phyloP scores from a whole-genome alignment of 306 rosid genomes.

The Delonix regia region DNA sequence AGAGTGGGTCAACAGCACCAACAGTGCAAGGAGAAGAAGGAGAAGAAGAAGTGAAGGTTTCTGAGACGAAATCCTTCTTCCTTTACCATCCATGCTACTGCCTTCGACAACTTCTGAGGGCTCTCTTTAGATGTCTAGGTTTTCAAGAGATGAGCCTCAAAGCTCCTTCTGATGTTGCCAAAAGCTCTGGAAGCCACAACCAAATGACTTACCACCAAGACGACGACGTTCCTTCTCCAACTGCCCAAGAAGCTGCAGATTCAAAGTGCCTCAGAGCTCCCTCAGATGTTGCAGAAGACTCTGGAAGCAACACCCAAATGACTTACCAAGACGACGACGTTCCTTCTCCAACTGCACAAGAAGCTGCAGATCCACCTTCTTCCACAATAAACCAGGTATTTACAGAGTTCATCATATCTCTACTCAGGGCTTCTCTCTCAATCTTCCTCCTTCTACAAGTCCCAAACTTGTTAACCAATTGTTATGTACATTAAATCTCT shows the following conservation, averaged over 20 bases:
- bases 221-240: not conserved
- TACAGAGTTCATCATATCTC: not conserved
- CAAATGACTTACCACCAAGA: not conserved
- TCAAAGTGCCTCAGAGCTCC: not conserved
- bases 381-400: not conserved
- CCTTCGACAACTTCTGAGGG: conserved; percentile 33
- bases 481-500: not conserved
- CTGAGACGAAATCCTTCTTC: conserved; percentile 9
- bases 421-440: not conserved
- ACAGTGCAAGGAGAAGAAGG: not conserved
- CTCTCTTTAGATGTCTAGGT: conserved; percentile 48
- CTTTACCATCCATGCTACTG: conserved; percentile 29
- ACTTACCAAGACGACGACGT: not conserved
- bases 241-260: conserved; percentile 1
- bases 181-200: not conserved
- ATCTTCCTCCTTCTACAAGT: not conserved
- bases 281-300: not conserved
- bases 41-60: not conserved
- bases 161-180: not conserved
- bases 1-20: not conserved
- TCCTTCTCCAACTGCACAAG: not conserved
- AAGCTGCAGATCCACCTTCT: conserved; percentile 27
- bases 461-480: too few species aligned
- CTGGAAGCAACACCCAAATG: not conserved
- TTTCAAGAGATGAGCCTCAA: not conserved